Base-by-base conservation (phyloP, 202 grass and related monocot species). In the Bolboschoenoplectus hybrid region DNA sequence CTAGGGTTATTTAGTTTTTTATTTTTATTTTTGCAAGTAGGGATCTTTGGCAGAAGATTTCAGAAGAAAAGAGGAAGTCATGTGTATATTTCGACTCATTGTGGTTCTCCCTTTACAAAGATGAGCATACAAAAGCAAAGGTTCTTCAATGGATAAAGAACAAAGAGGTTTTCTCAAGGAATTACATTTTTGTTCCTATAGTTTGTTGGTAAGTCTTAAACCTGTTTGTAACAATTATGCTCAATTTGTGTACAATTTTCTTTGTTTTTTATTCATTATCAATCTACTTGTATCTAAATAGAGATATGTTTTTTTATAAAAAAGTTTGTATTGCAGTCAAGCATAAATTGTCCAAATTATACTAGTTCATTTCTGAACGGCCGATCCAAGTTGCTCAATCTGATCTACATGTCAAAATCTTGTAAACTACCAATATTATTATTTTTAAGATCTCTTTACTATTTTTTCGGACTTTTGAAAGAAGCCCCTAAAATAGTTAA, bases 141-240 rank as follows among this genome's bases (percentile, higher is more conserved):
- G 85, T 98, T 64, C 96, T 98, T 78, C 88, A 85, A 76, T 98
- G 96, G 96, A 95, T 93, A 40, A 94, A 95, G 55, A 69, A 83
- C 50, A 93, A 90, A 85, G 84, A 91, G 52, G 88, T 94, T 87
- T 98, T 95, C 83, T 91, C 96, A 84, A 94, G 87, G 74, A 82
- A 89, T 85, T 94, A 88, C 89, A 89, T 91, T 80, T 98, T 98
- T 78, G 86, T 98, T 66, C 96, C 96, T 81, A 91, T 98, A 80
- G 90, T 95, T 87, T 91, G 87, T 65, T 92, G 89, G 96, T 95
- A 77, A 57, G 89, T 91, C 88, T 57, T 40, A 77, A 34, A 20
- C 13, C 26, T 26, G 26, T 26, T 26, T 26, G 26, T 80, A 84
- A 14, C 12, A 87, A 62, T 51, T 88, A 10, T 51, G 34, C 47